These are phyloP conservation scores for Nicotiana tabacum DNA, from an alignment of 257 asterid genomes.

Conservation along the genomic window DNA sequence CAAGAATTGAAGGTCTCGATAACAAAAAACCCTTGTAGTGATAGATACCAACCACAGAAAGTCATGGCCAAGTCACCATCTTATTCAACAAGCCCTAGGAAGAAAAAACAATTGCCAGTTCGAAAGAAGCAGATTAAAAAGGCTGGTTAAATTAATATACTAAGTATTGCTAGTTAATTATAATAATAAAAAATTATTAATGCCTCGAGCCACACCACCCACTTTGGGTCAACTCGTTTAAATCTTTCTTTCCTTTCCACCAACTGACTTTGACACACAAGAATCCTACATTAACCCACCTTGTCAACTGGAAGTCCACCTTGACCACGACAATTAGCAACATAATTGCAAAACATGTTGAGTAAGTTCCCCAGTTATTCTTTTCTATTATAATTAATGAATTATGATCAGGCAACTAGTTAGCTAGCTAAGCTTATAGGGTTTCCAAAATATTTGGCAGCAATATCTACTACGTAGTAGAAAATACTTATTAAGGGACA, in stretches of 20 bases:
- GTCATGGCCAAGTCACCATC: constrained; percentile 17
- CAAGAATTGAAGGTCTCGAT: constrained; percentile 25
- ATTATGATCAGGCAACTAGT: neutral
- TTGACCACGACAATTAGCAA: constrained; percentile 17
- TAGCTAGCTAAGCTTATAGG: neutral
- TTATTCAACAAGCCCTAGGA: constrained; percentile 38
- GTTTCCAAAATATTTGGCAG: neutral
- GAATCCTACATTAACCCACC: constrained; percentile 20
- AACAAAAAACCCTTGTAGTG: constrained; percentile 16
- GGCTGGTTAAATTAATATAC: neutral
- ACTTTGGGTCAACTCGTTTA: constrained; percentile 27
- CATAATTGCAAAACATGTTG: constrained; percentile 10
- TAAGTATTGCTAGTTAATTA: neutral
- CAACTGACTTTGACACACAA: constrained; percentile 16
- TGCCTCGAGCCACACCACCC: constrained; percentile 64
- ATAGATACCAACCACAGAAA: constrained; percentile 12
- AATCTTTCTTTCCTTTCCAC: constrained; percentile 29
- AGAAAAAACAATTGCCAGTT: constrained; percentile 2
- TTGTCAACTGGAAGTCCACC: constrained; percentile 17
- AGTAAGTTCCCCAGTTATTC: neutral
- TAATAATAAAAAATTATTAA: neutral
- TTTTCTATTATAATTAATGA: neutral
- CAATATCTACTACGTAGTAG: neutral
- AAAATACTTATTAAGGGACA: constrained; percentile 11
- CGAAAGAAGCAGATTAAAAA: neutral